These are phyloP conservation scores for Madurella mycetomatis DNA, from an alignment of 2,329 filamentous ascomycete genomes.

Conservation along the genomic window DNA sequence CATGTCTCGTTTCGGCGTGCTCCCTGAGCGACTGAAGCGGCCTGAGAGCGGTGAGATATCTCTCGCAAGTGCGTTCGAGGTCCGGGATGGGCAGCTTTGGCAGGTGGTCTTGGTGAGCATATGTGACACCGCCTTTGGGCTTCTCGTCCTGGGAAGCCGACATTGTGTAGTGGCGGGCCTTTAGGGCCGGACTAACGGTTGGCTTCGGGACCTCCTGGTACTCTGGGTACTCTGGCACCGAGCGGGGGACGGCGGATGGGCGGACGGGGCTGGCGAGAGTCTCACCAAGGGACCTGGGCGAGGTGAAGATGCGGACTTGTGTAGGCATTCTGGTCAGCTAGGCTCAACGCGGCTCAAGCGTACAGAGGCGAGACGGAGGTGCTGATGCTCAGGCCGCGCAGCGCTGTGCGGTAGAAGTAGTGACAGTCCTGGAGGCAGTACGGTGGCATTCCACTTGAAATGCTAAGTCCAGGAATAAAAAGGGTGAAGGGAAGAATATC, in stretches of 20 bases:
- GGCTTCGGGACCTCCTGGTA: constrained; percentile 33
- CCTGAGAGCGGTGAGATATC: constrained; percentile 73
- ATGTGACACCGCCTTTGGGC: constrained; percentile 72
- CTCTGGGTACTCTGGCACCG: constrained; percentile 33
- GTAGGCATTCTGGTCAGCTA: constrained; percentile 55
- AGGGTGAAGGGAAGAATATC: background rate
- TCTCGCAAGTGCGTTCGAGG: constrained; percentile 69
- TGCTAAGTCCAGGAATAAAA: constrained; percentile 10
- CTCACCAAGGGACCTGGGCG: constrained; percentile 69
- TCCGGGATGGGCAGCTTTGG: constrained; percentile 92
- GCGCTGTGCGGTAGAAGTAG: constrained; percentile 86
- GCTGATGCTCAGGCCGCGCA: constrained; percentile 79
- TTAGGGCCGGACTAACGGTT: constrained; percentile 31
- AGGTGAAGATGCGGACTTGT: constrained; percentile 63
- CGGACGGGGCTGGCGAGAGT: constrained; percentile 51
- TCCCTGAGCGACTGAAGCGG: constrained; percentile 79
- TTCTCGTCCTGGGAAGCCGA: constrained; percentile 46
- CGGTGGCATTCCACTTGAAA: constrained; percentile 64
- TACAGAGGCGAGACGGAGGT: constrained; percentile 75
- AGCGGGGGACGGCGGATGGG: constrained; percentile 38
- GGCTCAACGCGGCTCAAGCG: constrained; percentile 46
- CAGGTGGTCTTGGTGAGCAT: constrained; percentile 80
- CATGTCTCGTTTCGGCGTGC: constrained; percentile 73
- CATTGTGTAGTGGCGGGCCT: constrained; percentile 32
- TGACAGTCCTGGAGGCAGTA: constrained; percentile 85